These are phyloP conservation scores for Athelia psychrophila DNA, from an alignment of 1,284 basidiomycete genomes.

Conservation along the genomic window DNA sequence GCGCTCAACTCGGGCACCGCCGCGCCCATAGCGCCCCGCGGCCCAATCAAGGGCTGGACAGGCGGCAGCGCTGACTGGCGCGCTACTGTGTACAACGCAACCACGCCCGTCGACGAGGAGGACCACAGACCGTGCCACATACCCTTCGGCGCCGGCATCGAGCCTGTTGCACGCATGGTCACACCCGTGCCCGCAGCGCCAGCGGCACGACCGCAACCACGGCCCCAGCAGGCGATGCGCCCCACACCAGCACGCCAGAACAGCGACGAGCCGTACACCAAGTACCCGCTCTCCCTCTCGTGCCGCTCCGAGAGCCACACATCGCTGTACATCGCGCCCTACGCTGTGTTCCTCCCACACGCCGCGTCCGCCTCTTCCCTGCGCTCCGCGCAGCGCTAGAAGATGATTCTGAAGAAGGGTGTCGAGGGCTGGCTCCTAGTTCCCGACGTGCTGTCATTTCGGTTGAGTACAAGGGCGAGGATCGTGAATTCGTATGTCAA, in stretches of 20 bases:
- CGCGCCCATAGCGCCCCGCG: slow-evolving; percentile 17
- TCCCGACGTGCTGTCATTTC: slow-evolving; percentile 47
- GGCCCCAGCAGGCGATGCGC: no score
- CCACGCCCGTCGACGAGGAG: no score
- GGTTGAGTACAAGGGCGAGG: background rate
- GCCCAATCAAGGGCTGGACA: slow-evolving; percentile 51
- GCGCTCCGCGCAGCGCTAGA: slow-evolving; percentile 39
- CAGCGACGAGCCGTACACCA: slow-evolving; percentile 47
- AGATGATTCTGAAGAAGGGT: slow-evolving; percentile 48
- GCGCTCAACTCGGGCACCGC: background rate
- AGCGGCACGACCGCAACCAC: no score
- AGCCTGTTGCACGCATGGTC: no score
- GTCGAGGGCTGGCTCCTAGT: slow-evolving; percentile 67
- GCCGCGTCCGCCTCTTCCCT: slow-evolving; percentile 20
- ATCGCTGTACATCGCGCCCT: slow-evolving; percentile 34
- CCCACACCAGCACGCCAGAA: slow-evolving; percentile 22
- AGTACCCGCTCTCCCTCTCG: slow-evolving; percentile 50
- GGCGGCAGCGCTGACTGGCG: slow-evolving; percentile 67
- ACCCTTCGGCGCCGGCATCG: slow-evolving; percentile 13
- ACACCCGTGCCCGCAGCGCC: no score
- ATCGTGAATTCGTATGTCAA: background rate
- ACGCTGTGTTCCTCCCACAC: slow-evolving; percentile 25
- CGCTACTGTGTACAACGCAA: slow-evolving; percentile 48
- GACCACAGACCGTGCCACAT: no score
- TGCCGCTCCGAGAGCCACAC: slow-evolving; percentile 49